phyloP scores from a whole-genome alignment of 495 filamentous ascomycete species.

The Lophiostoma macrostomum region DNA sequence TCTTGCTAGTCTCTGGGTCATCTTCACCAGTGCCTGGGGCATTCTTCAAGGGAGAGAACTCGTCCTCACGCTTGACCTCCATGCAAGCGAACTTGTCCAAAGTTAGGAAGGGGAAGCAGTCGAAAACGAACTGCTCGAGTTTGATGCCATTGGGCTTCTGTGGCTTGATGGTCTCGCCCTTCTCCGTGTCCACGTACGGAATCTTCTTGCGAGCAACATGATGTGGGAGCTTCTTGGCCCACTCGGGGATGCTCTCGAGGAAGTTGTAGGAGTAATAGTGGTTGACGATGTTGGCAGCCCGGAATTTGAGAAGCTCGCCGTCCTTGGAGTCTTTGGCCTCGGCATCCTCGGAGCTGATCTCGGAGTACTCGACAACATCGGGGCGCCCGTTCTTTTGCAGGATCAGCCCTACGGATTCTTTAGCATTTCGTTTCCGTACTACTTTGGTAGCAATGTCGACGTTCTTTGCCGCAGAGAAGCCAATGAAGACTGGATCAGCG shows the following conservation, averaged over 20 bases:
- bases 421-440: conserved; percentile 94
- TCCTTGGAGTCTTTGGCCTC: conserved; percentile 87
- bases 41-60: conserved; percentile 99
- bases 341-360: conserved; percentile 83
- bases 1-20: conserved; percentile 85
- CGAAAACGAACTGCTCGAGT: conserved; percentile 98
- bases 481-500: conserved; percentile 92
- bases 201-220: conserved; percentile 99
- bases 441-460: conserved; percentile 99
- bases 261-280: conserved; percentile 98
- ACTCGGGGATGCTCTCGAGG: conserved; percentile 83
- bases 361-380: conserved; percentile 98
- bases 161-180: conserved; percentile 78
- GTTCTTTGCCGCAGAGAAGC: conserved; percentile 81
- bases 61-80: conserved; percentile 94
- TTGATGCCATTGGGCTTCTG: conserved; percentile 96
- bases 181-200: conserved; percentile 71
- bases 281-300: conserved; percentile 98
- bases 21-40: conserved; percentile 83
- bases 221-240: conserved; percentile 81
- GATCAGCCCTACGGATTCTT: conserved; percentile 94
- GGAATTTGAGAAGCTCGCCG: conserved; percentile 81
- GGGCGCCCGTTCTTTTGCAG: conserved; percentile 92
- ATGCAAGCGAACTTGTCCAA: conserved; percentile 89
- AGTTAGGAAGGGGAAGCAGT: conserved; percentile 88